A percentile compares a stretch with the other conserved stretches of the same genome.
Conservation (phyloP, 768 basidiomycete species). For the Termitomyces sp. region DNA sequence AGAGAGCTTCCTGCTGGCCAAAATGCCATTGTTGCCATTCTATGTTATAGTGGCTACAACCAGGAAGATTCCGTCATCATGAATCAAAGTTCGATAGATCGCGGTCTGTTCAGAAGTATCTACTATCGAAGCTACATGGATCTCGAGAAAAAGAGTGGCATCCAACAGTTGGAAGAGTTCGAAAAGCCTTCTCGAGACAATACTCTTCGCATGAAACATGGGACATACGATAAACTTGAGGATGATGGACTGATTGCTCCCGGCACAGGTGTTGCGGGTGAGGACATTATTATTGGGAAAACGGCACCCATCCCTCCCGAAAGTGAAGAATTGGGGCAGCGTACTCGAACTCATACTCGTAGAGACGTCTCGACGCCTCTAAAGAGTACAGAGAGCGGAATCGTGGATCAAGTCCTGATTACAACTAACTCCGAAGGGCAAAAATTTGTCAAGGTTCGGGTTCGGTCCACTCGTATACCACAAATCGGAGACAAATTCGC, state of each 20-base stretch:
- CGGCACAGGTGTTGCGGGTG: constrained; percentile 90
- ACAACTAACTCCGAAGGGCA: constrained; percentile 95
- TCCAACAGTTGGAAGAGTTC: constrained; percentile 90
- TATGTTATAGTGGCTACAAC: constrained; percentile 99
- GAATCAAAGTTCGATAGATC: constrained; percentile 98
- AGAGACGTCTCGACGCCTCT: constrained; percentile 96
- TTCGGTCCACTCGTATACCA: constrained; percentile 92
- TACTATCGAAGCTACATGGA: constrained; percentile 99
- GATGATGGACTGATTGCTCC: constrained; percentile 95
- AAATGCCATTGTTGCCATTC: constrained; percentile 96
- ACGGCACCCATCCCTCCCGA: constrained; percentile 96
- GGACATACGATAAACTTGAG: constrained; percentile 97
- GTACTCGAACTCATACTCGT: constrained; percentile 88
- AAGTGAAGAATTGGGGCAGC: constrained; percentile 94
- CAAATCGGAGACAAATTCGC: constrained; percentile 99
- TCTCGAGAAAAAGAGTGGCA: constrained; percentile 93
- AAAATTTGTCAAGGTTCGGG: constrained; percentile 97
- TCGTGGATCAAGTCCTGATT: constrained; percentile 95
- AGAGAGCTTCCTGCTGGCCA: constrained; percentile 98
- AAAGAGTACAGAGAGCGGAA: constrained; percentile 97
- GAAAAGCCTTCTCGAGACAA: constrained; percentile 93
- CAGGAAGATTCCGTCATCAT: constrained; percentile 99
- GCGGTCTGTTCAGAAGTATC: constrained; percentile 96
- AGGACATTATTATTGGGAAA: constrained; percentile 99
- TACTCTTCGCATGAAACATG: constrained; percentile 95